Evolutionary conservation across 2,329 filamentous ascomycete genomes (phyloP).

Genomic region (Stachybotrys elegans): DNA sequence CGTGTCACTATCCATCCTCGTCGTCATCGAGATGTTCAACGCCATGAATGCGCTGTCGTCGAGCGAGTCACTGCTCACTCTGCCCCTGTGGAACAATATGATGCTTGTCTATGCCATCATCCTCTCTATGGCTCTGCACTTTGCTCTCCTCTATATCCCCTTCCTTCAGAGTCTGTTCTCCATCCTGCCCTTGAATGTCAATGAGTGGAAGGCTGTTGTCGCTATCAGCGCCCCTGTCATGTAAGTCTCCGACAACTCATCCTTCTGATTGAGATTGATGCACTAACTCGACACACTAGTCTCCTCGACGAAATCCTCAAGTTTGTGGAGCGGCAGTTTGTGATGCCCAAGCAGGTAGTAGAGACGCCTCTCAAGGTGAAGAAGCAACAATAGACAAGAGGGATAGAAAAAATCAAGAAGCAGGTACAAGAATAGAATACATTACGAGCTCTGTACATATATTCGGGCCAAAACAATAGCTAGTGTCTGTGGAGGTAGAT

Average conservation of each 20-base stretch:
- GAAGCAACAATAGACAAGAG: constrained; percentile 46
- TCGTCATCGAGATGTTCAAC: constrained; percentile 99
- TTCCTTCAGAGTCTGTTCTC: constrained; percentile 85
- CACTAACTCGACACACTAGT: constrained; percentile 36
- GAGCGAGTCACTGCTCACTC: constrained; percentile 86
- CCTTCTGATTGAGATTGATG: background rate
- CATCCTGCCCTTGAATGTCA: constrained; percentile 79
- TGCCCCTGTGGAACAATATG: constrained; percentile 98
- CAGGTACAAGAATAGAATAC: no score
- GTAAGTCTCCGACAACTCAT: constrained; percentile 47
- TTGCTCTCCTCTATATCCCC: constrained; percentile 86
- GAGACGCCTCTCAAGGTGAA: constrained; percentile 36
- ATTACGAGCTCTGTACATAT: no score
- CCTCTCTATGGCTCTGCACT: constrained; percentile 91
- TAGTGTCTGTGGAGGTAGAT: no score
- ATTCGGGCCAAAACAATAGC: no score
- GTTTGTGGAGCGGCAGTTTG: constrained; percentile 64
- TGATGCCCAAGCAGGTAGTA: constrained; percentile 46
- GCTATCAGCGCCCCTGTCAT: constrained; percentile 87
- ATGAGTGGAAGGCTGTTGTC: constrained; percentile 90
- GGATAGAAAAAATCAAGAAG: constrained; percentile 13
- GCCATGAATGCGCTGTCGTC: constrained; percentile 97
- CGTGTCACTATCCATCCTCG: constrained; percentile 83
- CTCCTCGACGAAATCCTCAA: constrained; percentile 83
- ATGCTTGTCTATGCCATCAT: constrained; percentile 93